Conservation (phyloP, 1,284 basidiomycete species). For the Phlebopus sp. region DNA sequence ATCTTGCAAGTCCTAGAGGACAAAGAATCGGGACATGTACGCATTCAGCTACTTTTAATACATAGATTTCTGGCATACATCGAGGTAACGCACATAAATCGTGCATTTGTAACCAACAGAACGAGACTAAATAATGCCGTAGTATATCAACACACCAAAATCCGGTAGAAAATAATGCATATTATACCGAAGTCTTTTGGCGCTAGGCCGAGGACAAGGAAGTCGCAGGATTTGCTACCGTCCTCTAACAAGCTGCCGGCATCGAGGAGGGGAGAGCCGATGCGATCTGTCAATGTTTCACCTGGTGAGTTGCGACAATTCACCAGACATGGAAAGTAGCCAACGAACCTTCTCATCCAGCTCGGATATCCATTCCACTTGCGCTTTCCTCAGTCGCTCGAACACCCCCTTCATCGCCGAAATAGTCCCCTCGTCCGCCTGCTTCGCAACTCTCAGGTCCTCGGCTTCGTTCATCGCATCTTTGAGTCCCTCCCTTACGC, state of each 20-base stretch:
- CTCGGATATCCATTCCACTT: conserved; percentile 34
- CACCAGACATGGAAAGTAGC: neutral
- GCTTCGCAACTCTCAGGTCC: conserved; percentile 32
- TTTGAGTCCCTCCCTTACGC: conserved; percentile 18
- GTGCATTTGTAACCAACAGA: too few species aligned
- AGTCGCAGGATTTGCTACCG: neutral
- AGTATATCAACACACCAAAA: too few species aligned
- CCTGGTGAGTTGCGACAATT: neutral
- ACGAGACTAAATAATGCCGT: too few species aligned
- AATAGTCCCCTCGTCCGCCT: conserved; percentile 37
- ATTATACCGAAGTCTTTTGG: neutral
- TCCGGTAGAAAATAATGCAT: too few species aligned
- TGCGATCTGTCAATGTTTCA: neutral
- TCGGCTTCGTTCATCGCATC: conserved; percentile 34
- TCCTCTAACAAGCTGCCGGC: neutral
- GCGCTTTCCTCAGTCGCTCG: conserved; percentile 29
- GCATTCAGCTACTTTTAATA: too few species aligned
- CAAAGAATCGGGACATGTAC: too few species aligned
- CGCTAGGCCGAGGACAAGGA: neutral
- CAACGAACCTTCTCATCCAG: conserved; percentile 34
- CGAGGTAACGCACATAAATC: too few species aligned
- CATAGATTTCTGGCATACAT: too few species aligned
- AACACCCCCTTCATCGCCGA: conserved; percentile 33
- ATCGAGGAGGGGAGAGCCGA: neutral
- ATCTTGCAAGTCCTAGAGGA: too few species aligned